Base-by-base conservation (phyloP, 179 eudicot species). In the Patellifolia procumbens region DNA sequence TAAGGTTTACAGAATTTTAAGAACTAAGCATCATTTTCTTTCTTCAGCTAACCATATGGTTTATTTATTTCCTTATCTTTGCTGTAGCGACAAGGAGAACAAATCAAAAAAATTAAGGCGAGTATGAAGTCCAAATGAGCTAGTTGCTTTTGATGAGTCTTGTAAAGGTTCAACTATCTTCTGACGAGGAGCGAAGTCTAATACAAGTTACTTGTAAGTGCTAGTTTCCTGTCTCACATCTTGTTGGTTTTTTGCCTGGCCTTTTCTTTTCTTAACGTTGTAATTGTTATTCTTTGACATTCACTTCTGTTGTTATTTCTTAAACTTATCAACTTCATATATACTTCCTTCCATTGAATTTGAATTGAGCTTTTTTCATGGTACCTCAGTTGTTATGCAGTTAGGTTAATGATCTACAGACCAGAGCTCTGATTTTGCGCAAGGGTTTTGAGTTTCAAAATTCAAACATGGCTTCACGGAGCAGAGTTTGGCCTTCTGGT, bases 1-100 rank as follows among this genome's bases (percentile, higher is more conserved):
- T 80, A 77, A 90, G 94, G 97, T 91, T 63, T 60, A 12, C 42
- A 22, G 34, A 59, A 20, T 17, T 29, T 39, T 67, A 63, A 2
- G 1, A 26, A 28, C 29, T 43, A 45, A n/a, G 11, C 59, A 72
- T 69, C 62, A 0, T 73, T 24, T 15, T 37, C 31, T 37, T 73
- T 32, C 28, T 74, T 34, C 17, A 65, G 39, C 45, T 29, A 26
- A 15, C 31, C 29, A 45, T 56, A 2, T n/a, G 4, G 31, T 26
- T 71, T 56, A 76, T 22, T 10, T 29, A 32, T 28, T 19, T 45
- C 52, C 35, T 42, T 65, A 26, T 42, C 56, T 61, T 53, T 51
- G 11, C 63, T 6, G 42, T 70, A 81, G 83, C n/a, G 22, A 58
- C 83, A 81, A 65, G 83, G 53, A 49, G 74, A 58, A 24, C 58